These are phyloP conservation scores for Telopea speciosissima DNA, from an alignment of 177 flowering plant genomes.

Conservation along the genomic window DNA sequence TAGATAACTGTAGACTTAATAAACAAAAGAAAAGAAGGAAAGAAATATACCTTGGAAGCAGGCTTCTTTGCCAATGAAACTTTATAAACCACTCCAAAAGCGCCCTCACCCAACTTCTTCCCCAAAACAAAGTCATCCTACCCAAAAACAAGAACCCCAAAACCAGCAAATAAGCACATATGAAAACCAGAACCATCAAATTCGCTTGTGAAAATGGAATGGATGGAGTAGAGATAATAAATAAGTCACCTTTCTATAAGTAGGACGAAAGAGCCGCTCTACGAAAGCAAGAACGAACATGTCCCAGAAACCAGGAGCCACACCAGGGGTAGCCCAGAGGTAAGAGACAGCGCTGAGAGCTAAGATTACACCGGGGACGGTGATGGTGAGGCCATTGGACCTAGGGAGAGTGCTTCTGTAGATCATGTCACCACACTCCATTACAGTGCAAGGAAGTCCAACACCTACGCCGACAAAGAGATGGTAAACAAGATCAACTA, in stretches of 20 bases:
- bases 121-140: constrained; percentile 93
- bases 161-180: background rate
- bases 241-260: constrained; percentile 61
- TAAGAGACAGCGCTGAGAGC: constrained; percentile 81
- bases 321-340: constrained; percentile 98
- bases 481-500: constrained; percentile 38
- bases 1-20: too few species aligned
- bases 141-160: constrained; percentile 9
- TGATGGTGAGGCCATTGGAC: constrained; percentile 57
- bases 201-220: background rate
- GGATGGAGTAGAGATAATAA: constrained; percentile 5
- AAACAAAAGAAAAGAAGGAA: background rate
- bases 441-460: constrained; percentile 96
- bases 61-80: constrained; percentile 57
- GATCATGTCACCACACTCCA: constrained; percentile 94
- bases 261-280: constrained; percentile 75
- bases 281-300: constrained; percentile 96
- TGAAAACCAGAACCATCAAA: constrained; percentile 7
- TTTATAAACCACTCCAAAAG: constrained; percentile 87
- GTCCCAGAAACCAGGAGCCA: constrained; percentile 97
- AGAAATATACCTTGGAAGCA: constrained; percentile 39
- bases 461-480: constrained; percentile 91
- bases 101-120: constrained; percentile 95
- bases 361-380: constrained; percentile 71
- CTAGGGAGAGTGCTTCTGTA: constrained; percentile 87